phyloP scores from a whole-genome alignment of 352 stramenopile genomes.

The Phytopythium mirpurense region DNA sequence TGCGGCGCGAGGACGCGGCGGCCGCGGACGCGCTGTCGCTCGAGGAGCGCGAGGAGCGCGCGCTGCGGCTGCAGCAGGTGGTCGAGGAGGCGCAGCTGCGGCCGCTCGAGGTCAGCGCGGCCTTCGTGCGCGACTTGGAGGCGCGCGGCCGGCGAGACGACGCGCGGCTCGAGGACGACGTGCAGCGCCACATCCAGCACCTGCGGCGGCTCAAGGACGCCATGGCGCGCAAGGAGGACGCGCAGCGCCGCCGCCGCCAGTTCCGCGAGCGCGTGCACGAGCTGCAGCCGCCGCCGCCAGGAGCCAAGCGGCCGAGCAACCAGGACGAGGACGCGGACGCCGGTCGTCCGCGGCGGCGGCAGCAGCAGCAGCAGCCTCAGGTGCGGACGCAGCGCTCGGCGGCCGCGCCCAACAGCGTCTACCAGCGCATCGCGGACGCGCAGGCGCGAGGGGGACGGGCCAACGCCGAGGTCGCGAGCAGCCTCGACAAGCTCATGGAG shows the following conservation, averaged over 20 bases:
- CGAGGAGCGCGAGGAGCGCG: conserved; percentile 74
- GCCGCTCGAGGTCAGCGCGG: conserved; percentile 85
- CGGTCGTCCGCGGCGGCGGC: no score
- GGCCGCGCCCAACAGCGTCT: conserved; percentile 31
- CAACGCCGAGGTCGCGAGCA: conserved; percentile 58
- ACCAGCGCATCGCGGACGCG: conserved; percentile 24
- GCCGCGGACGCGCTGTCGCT: conserved; percentile 34
- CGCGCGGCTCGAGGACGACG: conserved; percentile 73
- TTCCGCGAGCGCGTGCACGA: conserved; percentile 60
- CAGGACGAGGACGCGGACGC: conserved; percentile 44
- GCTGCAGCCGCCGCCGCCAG: conserved; percentile 30
- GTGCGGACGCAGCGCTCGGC: no score
- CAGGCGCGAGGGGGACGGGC: conserved; percentile 8
- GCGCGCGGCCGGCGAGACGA: conserved; percentile 56
- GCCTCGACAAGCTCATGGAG: conserved; percentile 86
- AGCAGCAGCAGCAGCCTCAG: no score
- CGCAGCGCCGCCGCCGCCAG: conserved; percentile 48
- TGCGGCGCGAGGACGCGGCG: conserved; percentile 69
- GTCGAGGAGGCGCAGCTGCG: conserved; percentile 91
- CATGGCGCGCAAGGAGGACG: conserved; percentile 56
- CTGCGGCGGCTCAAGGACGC: conserved; percentile 72
- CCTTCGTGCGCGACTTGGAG: conserved; percentile 86
- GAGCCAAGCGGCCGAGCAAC: conserved; percentile 20
- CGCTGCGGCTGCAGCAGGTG: conserved; percentile 88
- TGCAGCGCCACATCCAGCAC: conserved; percentile 87